phyloP scores from a whole-genome alignment of 192 early-diverging fungal species.

The Rhizophagus prolifer region DNA sequence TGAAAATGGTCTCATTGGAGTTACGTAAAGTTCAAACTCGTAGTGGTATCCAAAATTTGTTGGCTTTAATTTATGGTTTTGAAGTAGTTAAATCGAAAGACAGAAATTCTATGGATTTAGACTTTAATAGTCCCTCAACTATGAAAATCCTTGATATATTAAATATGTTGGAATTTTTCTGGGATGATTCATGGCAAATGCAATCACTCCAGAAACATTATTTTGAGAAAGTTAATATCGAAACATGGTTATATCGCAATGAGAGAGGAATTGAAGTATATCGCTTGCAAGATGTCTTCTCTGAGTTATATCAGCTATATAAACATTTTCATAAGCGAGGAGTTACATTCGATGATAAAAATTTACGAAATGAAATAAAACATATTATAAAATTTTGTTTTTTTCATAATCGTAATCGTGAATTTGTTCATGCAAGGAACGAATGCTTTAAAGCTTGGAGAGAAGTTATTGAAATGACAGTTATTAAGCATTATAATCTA shows the following conservation, averaged over 20 bases:
- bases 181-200: constrained; percentile 43
- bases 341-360: constrained; percentile 46
- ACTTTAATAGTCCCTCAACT: constrained; percentile 31
- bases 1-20: constrained; percentile 85
- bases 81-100: constrained; percentile 41
- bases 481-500: constrained; percentile 65
- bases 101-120: constrained; percentile 35
- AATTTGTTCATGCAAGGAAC: constrained; percentile 65
- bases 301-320: constrained; percentile 52
- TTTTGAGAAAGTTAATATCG: constrained; percentile 48
- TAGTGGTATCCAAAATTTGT: constrained; percentile 43
- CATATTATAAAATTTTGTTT: constrained; percentile 64
- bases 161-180: constrained; percentile 64
- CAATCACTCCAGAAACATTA: constrained; percentile 36
- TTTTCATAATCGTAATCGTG: constrained; percentile 69
- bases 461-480: constrained; percentile 70
- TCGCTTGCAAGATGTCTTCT: constrained; percentile 70
- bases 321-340: constrained; percentile 42
- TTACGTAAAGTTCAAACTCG: constrained; percentile 57
- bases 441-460: constrained; percentile 81
- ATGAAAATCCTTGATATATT: constrained; percentile 73
- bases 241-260: constrained; percentile 50
- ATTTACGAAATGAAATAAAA: constrained; percentile 54
- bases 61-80: constrained; percentile 43
- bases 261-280: constrained; percentile 61